Base-by-base conservation (phyloP, 345 rosid species). In the Schrenkiella parvula region DNA sequence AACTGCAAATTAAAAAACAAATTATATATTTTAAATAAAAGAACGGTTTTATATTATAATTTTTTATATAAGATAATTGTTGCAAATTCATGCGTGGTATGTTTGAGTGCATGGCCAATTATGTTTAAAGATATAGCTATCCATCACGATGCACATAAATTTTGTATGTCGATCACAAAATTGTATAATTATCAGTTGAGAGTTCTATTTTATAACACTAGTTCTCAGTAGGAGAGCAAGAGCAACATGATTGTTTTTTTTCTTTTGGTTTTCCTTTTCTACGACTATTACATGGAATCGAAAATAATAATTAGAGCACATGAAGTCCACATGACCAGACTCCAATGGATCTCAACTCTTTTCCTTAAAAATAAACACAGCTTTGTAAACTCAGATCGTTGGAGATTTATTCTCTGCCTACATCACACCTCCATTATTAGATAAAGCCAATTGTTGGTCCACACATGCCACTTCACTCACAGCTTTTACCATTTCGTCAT, bases 241-340 rank as follows among this genome's bases (percentile, higher is more conserved):
- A 38, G 4, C 42, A 38, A 4, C 41, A 38, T 38, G 15, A 13
- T 12, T 38, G 42, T 12, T 37, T 12, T 3, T 12, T 37, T 37
- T 37, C 14, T 37, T 37, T 37, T 25, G 2, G 4, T 25, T 28
- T 28, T 28, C 4, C 6, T 28, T 28, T 28, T 4, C 5, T n/a
- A n/a, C n/a, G n/a, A n/a, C 15, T 11, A 12, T 5, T 11, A 5
- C 19, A 26, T 28, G 5, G 3, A 63, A 63, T 15, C 11, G 19
- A 57, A 7, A 55, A 43, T 7, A 34, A 22, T 5, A 69, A 69
- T 55, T 31, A 44, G 66, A 69, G 73, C 65, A 69, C 66, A 57
- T 69, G 73, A 57, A 57, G 73, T 56, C 56, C 73, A 69, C 71
- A 66, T 66, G 71, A 52, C 71, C 14, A 14, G 23, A 37, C 35